phyloP scores from a whole-genome alignment of 2,329 filamentous ascomycete genomes.

The Talaromyces pinophilus region DNA sequence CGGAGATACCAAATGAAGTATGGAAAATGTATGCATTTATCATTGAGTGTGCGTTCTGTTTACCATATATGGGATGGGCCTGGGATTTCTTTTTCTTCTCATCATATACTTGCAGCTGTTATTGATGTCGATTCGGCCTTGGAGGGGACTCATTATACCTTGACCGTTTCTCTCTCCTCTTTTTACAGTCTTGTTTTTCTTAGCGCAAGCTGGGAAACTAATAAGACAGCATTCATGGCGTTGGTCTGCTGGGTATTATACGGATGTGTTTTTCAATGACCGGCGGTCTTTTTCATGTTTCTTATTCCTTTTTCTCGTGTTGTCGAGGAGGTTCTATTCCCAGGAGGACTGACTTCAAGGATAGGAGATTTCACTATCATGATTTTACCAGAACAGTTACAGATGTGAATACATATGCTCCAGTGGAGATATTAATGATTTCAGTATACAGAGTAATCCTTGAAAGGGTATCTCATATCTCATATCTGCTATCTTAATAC shows the following conservation, averaged over 20 bases:
- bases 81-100: neutral
- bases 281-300: conserved; percentile 1
- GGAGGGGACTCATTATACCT: conserved; percentile 4
- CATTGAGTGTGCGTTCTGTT: conserved; percentile 25
- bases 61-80: conserved; percentile 7
- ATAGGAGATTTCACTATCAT: neutral
- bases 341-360: neutral
- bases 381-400: conserved; percentile 1
- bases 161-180: neutral
- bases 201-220: neutral
- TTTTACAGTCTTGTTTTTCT: neutral
- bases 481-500: neutral
- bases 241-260: conserved; percentile 8
- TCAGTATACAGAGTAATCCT: neutral
- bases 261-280: conserved; percentile 6
- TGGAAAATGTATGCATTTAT: conserved; percentile 25
- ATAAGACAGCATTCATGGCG: conserved; percentile 18
- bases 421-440: conserved; percentile 12
- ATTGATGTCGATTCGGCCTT: neutral
- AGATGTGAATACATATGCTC: conserved; percentile 22
- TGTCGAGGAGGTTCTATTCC: neutral
- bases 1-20: conserved; percentile 13
- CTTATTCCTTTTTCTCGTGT: neutral
- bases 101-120: neutral
- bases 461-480: neutral